Percentiles rank a stretch among this genome's conserved stretches.
These are phyloP conservation scores for Torulaspora quercuum DNA, from an alignment of 805 yeast species.

Conservation along the genomic window DNA sequence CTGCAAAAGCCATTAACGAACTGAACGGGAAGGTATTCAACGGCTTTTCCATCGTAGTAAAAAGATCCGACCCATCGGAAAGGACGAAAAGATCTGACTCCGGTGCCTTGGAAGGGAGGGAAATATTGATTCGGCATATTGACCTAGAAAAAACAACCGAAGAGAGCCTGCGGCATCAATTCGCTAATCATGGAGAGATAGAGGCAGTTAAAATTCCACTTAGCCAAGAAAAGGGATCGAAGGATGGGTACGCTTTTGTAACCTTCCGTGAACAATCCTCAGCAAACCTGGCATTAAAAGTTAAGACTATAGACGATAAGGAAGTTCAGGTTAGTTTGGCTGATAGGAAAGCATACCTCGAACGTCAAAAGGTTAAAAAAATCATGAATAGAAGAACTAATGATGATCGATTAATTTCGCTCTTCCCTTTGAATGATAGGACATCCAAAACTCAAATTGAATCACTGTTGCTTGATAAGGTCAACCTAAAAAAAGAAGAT, in stretches of 20 bases:
- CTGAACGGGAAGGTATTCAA: conserved; percentile 41
- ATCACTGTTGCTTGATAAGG: conserved; percentile 16
- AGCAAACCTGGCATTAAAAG: conserved; percentile 46
- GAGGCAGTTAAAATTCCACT: conserved; percentile 43
- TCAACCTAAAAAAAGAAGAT: conserved; percentile 12
- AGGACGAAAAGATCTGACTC: conserved; percentile 44
- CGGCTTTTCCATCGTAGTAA: conserved; percentile 49
- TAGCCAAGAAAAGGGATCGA: conserved; percentile 27
- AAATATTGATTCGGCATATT: conserved; percentile 52
- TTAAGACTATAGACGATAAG: conserved; percentile 47
- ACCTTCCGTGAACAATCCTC: conserved; percentile 43
- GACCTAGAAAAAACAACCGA: conserved; percentile 45
- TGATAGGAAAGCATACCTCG: conserved; percentile 38
- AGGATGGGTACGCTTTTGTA: conserved; percentile 68
- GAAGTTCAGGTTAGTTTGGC: conserved; percentile 49
- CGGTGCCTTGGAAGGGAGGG: conserved; percentile 49
- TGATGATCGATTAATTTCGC: conserved; percentile 18
- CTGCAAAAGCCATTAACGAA: conserved; percentile 41
- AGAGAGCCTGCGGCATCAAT: conserved; percentile 39
- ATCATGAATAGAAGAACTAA: conserved; percentile 23
- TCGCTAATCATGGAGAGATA: conserved; percentile 50
- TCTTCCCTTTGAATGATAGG: conserved; percentile 34
- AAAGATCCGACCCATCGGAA: conserved; percentile 56
- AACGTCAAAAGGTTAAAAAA: conserved; percentile 34
- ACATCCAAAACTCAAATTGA: conserved; percentile 24